Base-by-base conservation (phyloP, 441 rosid genomes). In the Codiaeum variegatum region DNA sequence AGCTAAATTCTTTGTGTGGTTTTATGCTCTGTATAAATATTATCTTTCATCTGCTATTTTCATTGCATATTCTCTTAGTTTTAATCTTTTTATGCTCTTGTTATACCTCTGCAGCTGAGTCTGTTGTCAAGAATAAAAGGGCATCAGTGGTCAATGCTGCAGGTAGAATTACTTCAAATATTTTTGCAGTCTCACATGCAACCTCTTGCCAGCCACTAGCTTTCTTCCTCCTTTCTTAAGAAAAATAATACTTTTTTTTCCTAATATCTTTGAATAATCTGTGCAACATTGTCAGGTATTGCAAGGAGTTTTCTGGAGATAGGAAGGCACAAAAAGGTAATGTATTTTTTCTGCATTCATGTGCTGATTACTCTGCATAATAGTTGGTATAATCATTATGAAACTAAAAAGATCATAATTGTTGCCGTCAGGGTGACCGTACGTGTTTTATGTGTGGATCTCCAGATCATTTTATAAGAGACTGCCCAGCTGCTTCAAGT, bases 371-470 rank as follows among this genome's bases (percentile, higher is more conserved):
- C 21, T 21, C 2, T 60, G 26, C n/a, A 1, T 54, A 34, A 6
- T 16, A 49, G 3, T 62, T 58, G 13, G n/a, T 21, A 26, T 62
- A 5, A 12, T 24, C 6, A 56, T 38, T 12, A 6, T 29, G 11
- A 60, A 63, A 32, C 36, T 18, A 12, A 51, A 66, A 73, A 15
- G 19, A 40, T 24, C 44, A 5, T 36, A 6, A 65, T 77, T 23
- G n/a, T 80, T 70, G 60, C 59, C 62, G 66, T 58, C 72, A 84
- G 85, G 85, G 83, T 69, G 66, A 47, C n/a, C 83, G 84, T 64
- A 78, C 82, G 13, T 86, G 90, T 78, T 86, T 78, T 81, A 65
- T 74, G 77, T 85, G 88, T 56, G 90, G 88, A 61, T 86, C 85
- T 67, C 84, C 81, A 29, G 80, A 79, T 79, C 90, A 86, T 77